Evolutionary conservation across 202 grass and related monocot genomes (phyloP), one percentile per base, ranked within the genome.

Genomic region (Zizania palustris): DNA sequence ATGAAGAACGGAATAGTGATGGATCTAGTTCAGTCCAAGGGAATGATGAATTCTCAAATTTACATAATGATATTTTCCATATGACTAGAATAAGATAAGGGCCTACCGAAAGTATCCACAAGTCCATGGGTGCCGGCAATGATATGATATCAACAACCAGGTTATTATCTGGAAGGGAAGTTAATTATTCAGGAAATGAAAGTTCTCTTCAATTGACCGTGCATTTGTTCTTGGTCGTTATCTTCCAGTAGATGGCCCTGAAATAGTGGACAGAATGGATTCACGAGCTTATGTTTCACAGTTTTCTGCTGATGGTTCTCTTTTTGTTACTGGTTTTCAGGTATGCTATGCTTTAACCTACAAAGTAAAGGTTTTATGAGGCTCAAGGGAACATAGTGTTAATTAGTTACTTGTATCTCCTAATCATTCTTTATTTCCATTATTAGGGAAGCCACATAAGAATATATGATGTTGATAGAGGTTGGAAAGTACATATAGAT

Each of bases 21-120:
- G 82, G 74, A 87, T 76, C 67, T 86, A 80, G 54, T 64, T 75
- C 78, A 35, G n/a, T n/a, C n/a, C 63, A 81, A 77, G 46, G 63
- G 37, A 80, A 83, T 38, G 56, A 85, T 45, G 88, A 89, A 50
- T 81, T 82, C 35, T 85, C 85, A 70, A 67, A 89, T 35, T 63
- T 85, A 62, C 82, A 91, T 68, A 97, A 93, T 73, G 88, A 97
- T 82, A 91, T 97, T 76, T 97, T 91, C 66, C 83, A 97, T 57
- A 71, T 88, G 71, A 93, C 85, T 45, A 81, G 72, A 63, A 84
- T 91, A 46, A 90, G 71, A 74, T 89, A 90, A 76, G 76, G 80
- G 67, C 93, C 79, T 81, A 87, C 55, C 35, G 74, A 84, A 88
- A 85, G 83, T 55, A 60, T 75, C 54, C 54, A 50, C 49, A 88